A percentile compares a stretch with the other conserved stretches of the same genome.
Evolutionary conservation across 805 yeast species (phyloP).

Genomic region (Zygoascus tannicola): DNA sequence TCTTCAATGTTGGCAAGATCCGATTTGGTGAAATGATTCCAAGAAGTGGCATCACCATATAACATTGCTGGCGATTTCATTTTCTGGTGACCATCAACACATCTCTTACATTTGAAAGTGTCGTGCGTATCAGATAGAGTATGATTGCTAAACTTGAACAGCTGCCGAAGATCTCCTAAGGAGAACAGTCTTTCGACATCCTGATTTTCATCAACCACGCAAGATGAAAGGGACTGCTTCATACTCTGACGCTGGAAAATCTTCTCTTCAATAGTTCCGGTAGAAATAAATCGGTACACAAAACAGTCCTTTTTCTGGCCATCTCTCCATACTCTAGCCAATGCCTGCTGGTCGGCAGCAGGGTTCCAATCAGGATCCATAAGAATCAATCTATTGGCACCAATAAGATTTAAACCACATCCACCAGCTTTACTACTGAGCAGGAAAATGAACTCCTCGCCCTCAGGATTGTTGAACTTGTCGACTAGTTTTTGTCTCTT

Average conservation of each 20-base stretch:
- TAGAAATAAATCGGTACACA: conserved; percentile 84
- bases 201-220: conserved; percentile 94
- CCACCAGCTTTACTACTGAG: conserved; percentile 97
- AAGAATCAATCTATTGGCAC: conserved; percentile 83
- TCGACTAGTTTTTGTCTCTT: conserved; percentile 92
- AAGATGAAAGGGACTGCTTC: conserved; percentile 84
- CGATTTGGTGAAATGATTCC: conserved; percentile 79
- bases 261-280: conserved; percentile 94
- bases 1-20: conserved; percentile 64
- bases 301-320: conserved; percentile 97
- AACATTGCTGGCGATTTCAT: conserved; percentile 74
- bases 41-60: conserved; percentile 94
- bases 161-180: conserved; percentile 63
- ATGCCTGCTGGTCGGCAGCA: conserved; percentile 95
- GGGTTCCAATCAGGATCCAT: conserved; percentile 98
- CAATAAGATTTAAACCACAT: conserved; percentile 94
- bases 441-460: conserved; percentile 77
- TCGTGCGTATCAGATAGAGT: conserved; percentile 88
- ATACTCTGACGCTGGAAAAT: conserved; percentile 92
- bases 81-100: conserved; percentile 52
- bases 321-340: conserved; percentile 98
- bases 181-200: conserved; percentile 91
- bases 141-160: conserved; percentile 59
- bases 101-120: conserved; percentile 80
- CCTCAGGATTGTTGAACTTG: conserved; percentile 80